phyloP scores from a whole-genome alignment of 2,329 filamentous ascomycete species.

The Tetracladium maxilliforme region DNA sequence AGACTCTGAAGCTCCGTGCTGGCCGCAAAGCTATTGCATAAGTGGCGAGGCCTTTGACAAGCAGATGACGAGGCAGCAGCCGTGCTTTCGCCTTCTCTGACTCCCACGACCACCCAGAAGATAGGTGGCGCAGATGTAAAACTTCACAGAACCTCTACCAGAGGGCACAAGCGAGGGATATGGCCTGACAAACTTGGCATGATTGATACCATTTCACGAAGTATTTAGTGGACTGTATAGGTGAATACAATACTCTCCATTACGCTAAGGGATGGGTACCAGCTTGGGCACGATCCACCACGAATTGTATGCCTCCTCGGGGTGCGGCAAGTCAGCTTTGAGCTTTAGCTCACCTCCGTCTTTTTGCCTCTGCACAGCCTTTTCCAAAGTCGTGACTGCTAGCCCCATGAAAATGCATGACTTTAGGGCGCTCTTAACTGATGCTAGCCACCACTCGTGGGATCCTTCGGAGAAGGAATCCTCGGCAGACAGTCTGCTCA shows the following conservation, averaged over 20 bases:
- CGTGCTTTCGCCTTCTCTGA: no score
- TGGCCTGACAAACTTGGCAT: no score
- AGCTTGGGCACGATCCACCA: slow-evolving; percentile 47
- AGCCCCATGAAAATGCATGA: slow-evolving; percentile 59
- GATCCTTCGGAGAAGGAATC: slow-evolving; percentile 40
- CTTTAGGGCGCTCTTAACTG: slow-evolving; percentile 45
- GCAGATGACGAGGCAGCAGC: no score
- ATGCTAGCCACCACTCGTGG: slow-evolving; percentile 45
- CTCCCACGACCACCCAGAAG: no score
- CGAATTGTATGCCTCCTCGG: slow-evolving; percentile 41
- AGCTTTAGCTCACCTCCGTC: slow-evolving; percentile 15
- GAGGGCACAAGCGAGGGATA: no score
- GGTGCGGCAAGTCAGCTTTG: slow-evolving; percentile 33
- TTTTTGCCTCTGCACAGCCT: slow-evolving; percentile 25
- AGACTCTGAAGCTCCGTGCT: slow-evolving; percentile 51
- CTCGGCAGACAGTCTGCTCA: slow-evolving; percentile 32
- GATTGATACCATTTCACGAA: no score
- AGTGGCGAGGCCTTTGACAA: no score
- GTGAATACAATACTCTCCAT: no score
- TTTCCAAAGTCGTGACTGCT: slow-evolving; percentile 43
- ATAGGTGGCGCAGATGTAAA: no score
- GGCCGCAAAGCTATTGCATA: slow-evolving; percentile 7
- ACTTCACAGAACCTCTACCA: no score
- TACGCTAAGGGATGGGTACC: neutral
- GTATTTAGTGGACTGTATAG: no score